Evolutionary conservation across 805 yeast genomes (phyloP).

Genomic region (Blastobotrys parvus): DNA sequence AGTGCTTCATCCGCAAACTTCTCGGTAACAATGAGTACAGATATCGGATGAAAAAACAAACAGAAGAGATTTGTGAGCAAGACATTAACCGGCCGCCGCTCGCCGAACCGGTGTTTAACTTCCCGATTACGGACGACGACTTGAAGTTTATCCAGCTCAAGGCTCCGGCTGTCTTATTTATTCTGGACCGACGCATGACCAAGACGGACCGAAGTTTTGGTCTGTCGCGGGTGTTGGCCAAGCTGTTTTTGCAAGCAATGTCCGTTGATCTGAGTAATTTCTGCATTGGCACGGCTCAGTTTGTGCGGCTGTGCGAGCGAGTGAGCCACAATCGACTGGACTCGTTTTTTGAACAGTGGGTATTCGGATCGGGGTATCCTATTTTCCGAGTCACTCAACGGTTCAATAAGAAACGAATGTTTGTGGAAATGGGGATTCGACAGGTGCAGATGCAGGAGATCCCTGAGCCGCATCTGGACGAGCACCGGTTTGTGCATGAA

Average conservation of each 20-base stretch:
- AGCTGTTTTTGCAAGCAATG: conserved; percentile 87
- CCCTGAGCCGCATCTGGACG: conserved; percentile 30
- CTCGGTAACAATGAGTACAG: conserved; percentile 83
- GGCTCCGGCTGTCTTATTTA: conserved; percentile 77
- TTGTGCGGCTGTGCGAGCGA: conserved; percentile 89
- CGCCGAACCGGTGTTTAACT: conserved; percentile 58
- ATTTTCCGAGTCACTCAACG: conserved; percentile 80
- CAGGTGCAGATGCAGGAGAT: conserved; percentile 73
- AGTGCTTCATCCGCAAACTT: conserved; percentile 55
- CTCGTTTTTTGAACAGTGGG: conserved; percentile 87
- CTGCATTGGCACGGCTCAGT: conserved; percentile 69
- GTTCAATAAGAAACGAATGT: conserved; percentile 87
- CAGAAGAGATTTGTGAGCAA: conserved; percentile 58
- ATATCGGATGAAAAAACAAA: conserved; percentile 54
- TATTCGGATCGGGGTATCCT: conserved; percentile 82
- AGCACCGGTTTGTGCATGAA: conserved; percentile 32
- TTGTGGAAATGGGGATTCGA: conserved; percentile 87
- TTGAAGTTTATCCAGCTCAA: conserved; percentile 65
- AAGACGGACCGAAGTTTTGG: conserved; percentile 95
- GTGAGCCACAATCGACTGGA: conserved; percentile 83
- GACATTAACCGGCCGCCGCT: conserved; percentile 78
- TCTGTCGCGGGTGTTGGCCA: conserved; percentile 81
- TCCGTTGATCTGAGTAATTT: conserved; percentile 83
- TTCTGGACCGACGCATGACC: conserved; percentile 86
- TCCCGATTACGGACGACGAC: conserved; percentile 57